Percentiles rank a stretch among this genome's conserved stretches.
phyloP scores from a whole-genome alignment of 768 basidiomycete species.

The Rhizopogon roseolus region DNA sequence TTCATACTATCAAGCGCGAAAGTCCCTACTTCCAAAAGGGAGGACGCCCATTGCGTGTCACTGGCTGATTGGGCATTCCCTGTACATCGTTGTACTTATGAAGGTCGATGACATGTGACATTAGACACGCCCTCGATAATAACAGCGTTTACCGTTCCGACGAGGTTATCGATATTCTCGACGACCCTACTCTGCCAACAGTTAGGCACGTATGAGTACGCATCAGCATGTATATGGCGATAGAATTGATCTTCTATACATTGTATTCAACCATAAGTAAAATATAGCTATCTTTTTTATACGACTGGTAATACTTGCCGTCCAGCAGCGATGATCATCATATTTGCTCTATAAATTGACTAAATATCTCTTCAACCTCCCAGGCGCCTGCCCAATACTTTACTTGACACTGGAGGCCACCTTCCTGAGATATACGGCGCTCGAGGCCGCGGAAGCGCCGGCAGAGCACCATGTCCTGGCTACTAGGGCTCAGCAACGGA shows the following conservation, averaged over 20 bases:
- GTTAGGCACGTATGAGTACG: no score
- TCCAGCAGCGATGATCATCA: background rate
- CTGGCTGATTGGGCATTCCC: no score
- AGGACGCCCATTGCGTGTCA: background rate
- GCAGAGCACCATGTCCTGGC: constrained; percentile 82
- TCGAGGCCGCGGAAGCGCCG: constrained; percentile 75
- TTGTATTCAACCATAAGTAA: background rate
- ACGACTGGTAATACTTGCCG: background rate
- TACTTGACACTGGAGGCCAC: constrained; percentile 71
- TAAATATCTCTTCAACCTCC: constrained; percentile 89
- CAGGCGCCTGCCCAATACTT: constrained; percentile 92
- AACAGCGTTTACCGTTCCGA: background rate
- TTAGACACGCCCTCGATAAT: background rate
- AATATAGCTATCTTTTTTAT: background rate
- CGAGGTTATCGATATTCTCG: background rate
- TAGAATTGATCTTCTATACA: background rate
- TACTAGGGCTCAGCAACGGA: constrained; percentile 23
- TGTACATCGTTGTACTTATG: no score
- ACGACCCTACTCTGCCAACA: background rate
- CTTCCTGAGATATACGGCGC: constrained; percentile 71
- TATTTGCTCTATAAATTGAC: constrained; percentile 4
- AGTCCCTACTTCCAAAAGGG: background rate
- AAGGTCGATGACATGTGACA: background rate
- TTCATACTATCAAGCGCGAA: no score
- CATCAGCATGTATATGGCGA: no score